phyloP scores from a whole-genome alignment of 164 flowering plant species.

The Akebia trifoliata region DNA sequence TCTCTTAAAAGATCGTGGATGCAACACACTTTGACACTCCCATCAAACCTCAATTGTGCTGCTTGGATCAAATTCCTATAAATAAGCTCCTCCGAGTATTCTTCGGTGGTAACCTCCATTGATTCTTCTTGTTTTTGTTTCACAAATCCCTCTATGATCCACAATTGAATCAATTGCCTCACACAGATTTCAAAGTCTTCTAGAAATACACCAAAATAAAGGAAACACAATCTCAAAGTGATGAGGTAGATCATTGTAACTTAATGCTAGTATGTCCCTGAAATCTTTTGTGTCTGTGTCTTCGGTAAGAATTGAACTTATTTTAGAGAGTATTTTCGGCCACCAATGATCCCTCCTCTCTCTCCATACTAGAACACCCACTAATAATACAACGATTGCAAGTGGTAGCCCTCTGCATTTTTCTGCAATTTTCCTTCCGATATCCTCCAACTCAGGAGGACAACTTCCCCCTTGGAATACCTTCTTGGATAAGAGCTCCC shows the following conservation, averaged over 20 bases:
- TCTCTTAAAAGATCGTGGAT: conserved; percentile 19
- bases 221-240: conserved; percentile 1
- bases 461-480: not conserved
- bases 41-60: not conserved
- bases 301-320: not conserved
- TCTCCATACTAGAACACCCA: conserved; percentile 4
- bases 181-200: conserved; percentile 1
- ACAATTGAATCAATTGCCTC: not conserved
- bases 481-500: conserved; percentile 27
- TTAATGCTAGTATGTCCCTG: not conserved
- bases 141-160: conserved; percentile 15
- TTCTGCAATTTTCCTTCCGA: conserved; percentile 9
- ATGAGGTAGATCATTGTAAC: not conserved
- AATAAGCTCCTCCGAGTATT: conserved; percentile 1
- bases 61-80: not conserved
- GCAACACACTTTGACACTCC: conserved; percentile 3
- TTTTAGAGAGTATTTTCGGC: not conserved
- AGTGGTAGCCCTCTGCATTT: conserved; percentile 27
- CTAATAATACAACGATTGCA: conserved; percentile 12
- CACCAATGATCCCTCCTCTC: not conserved
- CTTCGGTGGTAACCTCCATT: conserved; percentile 8
- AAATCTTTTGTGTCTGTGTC: too few species aligned
- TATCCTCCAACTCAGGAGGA: conserved; percentile 1
- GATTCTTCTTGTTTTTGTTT: not conserved
- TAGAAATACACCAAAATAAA: not conserved